Base-by-base conservation (phyloP, 1,284 basidiomycete species). In the Fereydounia khargensis region DNA sequence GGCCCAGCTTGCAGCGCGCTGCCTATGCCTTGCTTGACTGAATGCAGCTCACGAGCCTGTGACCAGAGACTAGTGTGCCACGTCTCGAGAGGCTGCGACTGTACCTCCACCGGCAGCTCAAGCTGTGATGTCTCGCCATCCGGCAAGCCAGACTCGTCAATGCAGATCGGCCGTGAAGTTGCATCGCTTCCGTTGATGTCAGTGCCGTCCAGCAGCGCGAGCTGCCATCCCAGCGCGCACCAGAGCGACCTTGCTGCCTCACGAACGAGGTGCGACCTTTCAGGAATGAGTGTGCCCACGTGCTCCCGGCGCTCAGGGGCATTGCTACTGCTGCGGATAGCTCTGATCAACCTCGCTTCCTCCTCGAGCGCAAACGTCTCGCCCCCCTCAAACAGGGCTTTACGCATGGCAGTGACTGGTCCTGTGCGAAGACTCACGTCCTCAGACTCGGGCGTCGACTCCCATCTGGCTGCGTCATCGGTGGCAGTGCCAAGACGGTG, bases 231-330 rank as follows among this genome's bases (percentile, higher is more conserved):
- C 20, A 49, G 40, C 16, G 39, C 58, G 11, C 41, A 42, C 54
- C 60, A 69, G 3, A 69, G 51, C 35, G 53, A 59, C 11, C 66
- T 40, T 2, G 66, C 64, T 19, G 66, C 60, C 47, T 69, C 66
- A n/a, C 66, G 60, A 3, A 69, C 66, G 11, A 69, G 40, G 20
- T 69, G 66, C 20, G 66, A 61, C 5, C 64, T 56, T 21, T 66
- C 66, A 3, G 64, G 66, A 5, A 69, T 49, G 28, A 55, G 58
- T 14, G 51, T 50, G 11, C 52, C 49, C 9, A 58, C 20, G 9
- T 47, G 24, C 32, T 62, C 48, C 2, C 58, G 41, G 9, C 42
- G 39, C 20, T 39, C 44, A 5, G 48, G 16, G 5, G 41, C 25
- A 3, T 42, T 20, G 3, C 35, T 37, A 19, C 19, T 24, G 20